These are phyloP conservation scores for Colletotrichum falcatum DNA, from an alignment of 2,329 filamentous ascomycete species.

Conservation along the genomic window DNA sequence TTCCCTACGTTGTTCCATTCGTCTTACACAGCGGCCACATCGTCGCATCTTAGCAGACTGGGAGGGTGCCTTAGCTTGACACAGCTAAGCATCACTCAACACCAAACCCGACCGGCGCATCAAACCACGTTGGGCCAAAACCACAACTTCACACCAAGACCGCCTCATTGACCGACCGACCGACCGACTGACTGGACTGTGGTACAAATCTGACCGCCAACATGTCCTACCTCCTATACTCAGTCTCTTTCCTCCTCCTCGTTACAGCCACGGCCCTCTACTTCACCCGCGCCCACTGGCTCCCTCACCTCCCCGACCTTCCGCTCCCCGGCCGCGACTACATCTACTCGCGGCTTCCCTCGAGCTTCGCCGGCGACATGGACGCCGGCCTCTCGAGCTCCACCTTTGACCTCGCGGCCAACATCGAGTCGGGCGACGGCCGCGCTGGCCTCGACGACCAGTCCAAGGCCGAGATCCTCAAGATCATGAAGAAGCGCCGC, in stretches of 20 bases:
- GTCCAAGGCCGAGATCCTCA: conserved; percentile 84
- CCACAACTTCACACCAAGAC: neutral
- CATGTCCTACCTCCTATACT: conserved; percentile 88
- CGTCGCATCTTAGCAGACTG: neutral
- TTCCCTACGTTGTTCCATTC: neutral
- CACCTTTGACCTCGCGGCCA: conserved; percentile 85
- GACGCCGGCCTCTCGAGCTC: conserved; percentile 87
- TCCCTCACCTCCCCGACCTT: conserved; percentile 73
- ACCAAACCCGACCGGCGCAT: neutral
- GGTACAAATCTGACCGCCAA: conserved; percentile 42
- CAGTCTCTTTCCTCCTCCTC: conserved; percentile 77
- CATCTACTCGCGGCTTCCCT: conserved; percentile 82
- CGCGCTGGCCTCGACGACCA: conserved; percentile 84
- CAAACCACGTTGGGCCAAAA: neutral
- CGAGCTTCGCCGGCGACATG: conserved; percentile 84
- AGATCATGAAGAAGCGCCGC: conserved; percentile 88
- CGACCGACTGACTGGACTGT: neutral
- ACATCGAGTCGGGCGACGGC: conserved; percentile 82
- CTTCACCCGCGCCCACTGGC: conserved; percentile 83
- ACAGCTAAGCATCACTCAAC: neutral
- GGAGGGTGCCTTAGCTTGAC: neutral
- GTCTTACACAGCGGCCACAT: neutral
- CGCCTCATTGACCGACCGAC: conserved; percentile 2
- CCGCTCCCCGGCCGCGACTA: conserved; percentile 67
- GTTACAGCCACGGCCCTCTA: conserved; percentile 81